Base-by-base conservation (phyloP, 805 yeast genomes). In the Candida fluviatilis region DNA sequence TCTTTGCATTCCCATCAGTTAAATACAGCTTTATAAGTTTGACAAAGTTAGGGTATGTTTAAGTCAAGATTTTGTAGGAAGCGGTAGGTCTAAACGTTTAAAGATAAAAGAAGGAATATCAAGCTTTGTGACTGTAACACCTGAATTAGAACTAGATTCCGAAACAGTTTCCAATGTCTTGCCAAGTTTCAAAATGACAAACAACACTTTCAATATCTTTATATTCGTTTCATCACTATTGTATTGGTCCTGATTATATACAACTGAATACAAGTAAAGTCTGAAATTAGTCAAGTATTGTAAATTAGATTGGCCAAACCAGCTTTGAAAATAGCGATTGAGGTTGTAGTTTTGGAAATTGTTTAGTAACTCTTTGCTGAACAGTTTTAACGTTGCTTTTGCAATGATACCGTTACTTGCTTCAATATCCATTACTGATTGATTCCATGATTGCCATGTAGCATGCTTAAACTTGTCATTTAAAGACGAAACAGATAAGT, bases 41-140 rank as follows among this genome's bases (percentile, higher is more conserved):
- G n/a, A n/a, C n/a, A n/a, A n/a, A n/a, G n/a, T n/a, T n/a, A n/a
- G n/a, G n/a, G n/a, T n/a, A n/a, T n/a, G n/a, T n/a, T n/a, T n/a
- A n/a, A n/a, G 10, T 21, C 24, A 21, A 6, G 24, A 6, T 10
- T 21, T 16, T 25, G 27, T 4, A 4, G 31, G 23, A 4, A 17
- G 13, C 11, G 25, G 16, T 15, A 30, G 25, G 15, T 39, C 43
- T 27, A 52, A 32, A n/a, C 56, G 41, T 38, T 45, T 43, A 32
- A 40, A 40, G 5, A 49, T 37, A 17, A 51, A 32, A 1, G 34
- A 18, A 2, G 55, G 55, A 6, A 50, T 41, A 7, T 14, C 15
- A 2, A 51, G 33, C 31, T 34, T 38, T 24, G 40, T 34, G 13
- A 39, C 13, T 8, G 29, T 12, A 12, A 26, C 29, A 10, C 10